Evolutionary conservation across 345 rosid species (phyloP).

Genomic region (Dipteronia sinensis): DNA sequence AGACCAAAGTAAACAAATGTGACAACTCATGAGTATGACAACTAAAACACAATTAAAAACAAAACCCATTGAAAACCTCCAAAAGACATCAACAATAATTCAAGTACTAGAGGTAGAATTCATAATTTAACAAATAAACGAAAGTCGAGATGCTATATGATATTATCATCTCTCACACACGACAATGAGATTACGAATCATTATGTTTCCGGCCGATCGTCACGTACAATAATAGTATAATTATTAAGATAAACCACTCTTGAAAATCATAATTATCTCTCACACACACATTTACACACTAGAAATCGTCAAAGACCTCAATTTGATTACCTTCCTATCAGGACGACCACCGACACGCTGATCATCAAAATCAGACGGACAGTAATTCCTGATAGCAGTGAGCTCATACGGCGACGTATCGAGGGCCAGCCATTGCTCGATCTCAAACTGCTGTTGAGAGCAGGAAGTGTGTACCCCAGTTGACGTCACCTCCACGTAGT

Average conservation of each 20-base stretch:
- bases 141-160: too few species aligned
- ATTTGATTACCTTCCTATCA: background rate
- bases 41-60: background rate
- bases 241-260: too few species aligned
- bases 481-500: conserved; percentile 76
- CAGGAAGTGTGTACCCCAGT: conserved; percentile 65
- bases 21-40: background rate
- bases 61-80: too few species aligned
- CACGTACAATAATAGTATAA: too few species aligned
- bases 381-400: conserved; percentile 52
- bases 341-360: background rate
- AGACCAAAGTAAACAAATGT: background rate
- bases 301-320: background rate
- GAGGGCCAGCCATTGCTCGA: conserved; percentile 91
- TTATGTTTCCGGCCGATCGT: too few species aligned
- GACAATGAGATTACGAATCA: too few species aligned
- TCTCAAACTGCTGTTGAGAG: conserved; percentile 50
- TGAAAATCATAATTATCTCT: too few species aligned
- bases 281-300: background rate
- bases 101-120: background rate
- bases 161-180: too few species aligned
- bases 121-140: background rate
- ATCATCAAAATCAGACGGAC: conserved; percentile 18
- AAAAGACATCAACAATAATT: background rate
- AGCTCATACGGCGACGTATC: conserved; percentile 69